Evolutionary conservation across 208 protist species (phyloP).

Genomic region (Jaenimonas drosophilae): DNA sequence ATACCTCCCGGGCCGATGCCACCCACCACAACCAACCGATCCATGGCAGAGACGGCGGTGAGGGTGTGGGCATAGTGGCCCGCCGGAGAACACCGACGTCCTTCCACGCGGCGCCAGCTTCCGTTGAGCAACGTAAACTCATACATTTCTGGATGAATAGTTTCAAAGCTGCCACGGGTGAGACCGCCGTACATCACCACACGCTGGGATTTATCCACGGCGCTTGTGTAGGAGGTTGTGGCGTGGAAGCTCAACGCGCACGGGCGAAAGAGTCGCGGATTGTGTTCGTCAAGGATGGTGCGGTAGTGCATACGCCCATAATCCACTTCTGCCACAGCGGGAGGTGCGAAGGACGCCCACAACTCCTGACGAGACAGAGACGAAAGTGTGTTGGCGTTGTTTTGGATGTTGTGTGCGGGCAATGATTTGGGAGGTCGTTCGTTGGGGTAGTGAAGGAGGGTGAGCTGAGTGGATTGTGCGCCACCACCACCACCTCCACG

Average conservation of each 20-base stretch:
- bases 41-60: conserved; percentile 30
- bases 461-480: too few relatives aligned
- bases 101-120: conserved; percentile 66
- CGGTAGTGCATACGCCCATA: conserved; percentile 54
- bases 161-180: conserved; percentile 7
- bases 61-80: conserved; percentile 73
- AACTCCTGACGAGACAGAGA: conserved; percentile 35
- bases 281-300: conserved; percentile 31
- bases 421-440: too few relatives aligned
- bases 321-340: conserved; percentile 18
- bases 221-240: conserved; percentile 33
- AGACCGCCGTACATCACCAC: conserved; percentile 76
- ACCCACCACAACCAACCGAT: conserved; percentile 62
- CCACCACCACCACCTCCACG: too few relatives aligned
- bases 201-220: conserved; percentile 53
- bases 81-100: conserved; percentile 51
- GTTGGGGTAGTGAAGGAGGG: too few relatives aligned
- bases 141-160: conserved; percentile 69
- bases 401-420: too few relatives aligned
- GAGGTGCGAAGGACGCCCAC: conserved; percentile 56
- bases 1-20: conserved; percentile 59
- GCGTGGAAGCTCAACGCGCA: conserved; percentile 59
- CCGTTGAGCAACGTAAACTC: conserved; percentile 77
- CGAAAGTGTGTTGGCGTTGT: not conserved
- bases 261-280: conserved; percentile 48